A percentile compares a stretch with the other conserved stretches of the same genome.
These are phyloP conservation scores for Candida rishiriensis DNA, from an alignment of 805 yeast species.

Conservation along the genomic window DNA sequence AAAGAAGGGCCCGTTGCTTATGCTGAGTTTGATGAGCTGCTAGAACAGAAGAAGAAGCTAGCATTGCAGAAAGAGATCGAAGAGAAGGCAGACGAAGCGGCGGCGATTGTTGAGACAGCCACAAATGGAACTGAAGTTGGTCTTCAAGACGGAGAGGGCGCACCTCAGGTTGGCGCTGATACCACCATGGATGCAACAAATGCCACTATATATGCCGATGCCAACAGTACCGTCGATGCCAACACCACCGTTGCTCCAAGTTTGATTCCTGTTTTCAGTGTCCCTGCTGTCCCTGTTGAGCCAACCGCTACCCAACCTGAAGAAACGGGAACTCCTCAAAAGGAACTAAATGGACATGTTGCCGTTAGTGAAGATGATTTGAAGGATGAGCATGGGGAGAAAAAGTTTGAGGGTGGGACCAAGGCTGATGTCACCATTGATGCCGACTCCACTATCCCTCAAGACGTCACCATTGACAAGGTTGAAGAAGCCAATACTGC, in stretches of 20 bases:
- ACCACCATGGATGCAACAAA: neutral
- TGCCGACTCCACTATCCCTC: constrained; percentile 46
- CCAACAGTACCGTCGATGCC: neutral
- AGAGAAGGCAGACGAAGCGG: constrained; percentile 13
- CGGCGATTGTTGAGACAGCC: constrained; percentile 3
- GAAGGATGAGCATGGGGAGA: neutral
- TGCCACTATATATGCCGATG: neutral
- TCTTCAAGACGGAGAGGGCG: neutral
- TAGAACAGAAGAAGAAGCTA: constrained; percentile 4
- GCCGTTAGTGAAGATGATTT: neutral
- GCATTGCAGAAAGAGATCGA: constrained; percentile 9
- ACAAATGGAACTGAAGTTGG: constrained; percentile 6
- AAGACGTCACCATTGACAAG: constrained; percentile 36
- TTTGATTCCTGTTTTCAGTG: constrained; percentile 6
- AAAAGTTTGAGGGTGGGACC: neutral
- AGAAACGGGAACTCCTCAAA: neutral
- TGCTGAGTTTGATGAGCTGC: constrained; percentile 8
- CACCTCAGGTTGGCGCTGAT: neutral
- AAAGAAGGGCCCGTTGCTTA: constrained; percentile 38
- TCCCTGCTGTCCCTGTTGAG: neutral
- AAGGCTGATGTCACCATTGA: constrained; percentile 29
- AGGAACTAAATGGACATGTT: neutral
- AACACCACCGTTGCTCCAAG: constrained; percentile 4
- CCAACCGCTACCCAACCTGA: neutral
- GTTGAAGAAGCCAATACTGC: constrained; percentile 4